phyloP scores from a whole-genome alignment of 192 early-diverging fungal genomes.

The Mortierella claussenii region DNA sequence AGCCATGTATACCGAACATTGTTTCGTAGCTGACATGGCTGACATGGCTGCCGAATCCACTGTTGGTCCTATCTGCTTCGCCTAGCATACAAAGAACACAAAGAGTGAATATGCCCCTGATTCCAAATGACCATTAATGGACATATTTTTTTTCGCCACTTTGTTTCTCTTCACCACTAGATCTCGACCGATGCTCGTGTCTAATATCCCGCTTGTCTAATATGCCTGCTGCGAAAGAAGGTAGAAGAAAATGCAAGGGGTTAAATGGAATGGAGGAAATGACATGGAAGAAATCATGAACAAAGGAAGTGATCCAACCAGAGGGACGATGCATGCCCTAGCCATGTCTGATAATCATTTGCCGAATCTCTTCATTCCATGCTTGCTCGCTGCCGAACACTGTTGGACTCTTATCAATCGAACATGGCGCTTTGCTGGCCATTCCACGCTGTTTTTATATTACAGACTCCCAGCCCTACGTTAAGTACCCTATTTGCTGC shows the following conservation, averaged over 20 bases:
- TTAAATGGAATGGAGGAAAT: neutral
- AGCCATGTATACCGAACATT: neutral
- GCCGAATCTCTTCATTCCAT: too few species aligned
- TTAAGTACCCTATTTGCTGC: too few species aligned
- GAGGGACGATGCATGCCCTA: neutral
- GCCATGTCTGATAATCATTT: neutral
- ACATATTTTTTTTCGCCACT: slow-evolving; percentile 6
- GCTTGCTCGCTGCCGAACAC: too few species aligned
- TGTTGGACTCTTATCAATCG: too few species aligned
- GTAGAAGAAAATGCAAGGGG: neutral
- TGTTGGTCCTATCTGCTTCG: neutral
- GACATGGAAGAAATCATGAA: neutral
- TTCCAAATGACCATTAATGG: neutral
- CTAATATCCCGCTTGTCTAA: too few species aligned
- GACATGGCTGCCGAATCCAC: neutral
- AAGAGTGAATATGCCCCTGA: neutral
- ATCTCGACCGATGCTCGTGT: too few species aligned
- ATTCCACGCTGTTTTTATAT: too few species aligned
- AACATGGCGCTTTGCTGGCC: too few species aligned
- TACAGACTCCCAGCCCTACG: too few species aligned
- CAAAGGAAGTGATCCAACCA: neutral
- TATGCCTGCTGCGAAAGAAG: neutral
- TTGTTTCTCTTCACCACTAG: too few species aligned
- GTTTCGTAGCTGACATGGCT: neutral
- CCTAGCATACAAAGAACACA: neutral